Percentiles rank a stretch among this genome's conserved stretches.
These are phyloP conservation scores for Cercospora canescens DNA, from an alignment of 2,329 filamentous ascomycete genomes.

Conservation along the genomic window DNA sequence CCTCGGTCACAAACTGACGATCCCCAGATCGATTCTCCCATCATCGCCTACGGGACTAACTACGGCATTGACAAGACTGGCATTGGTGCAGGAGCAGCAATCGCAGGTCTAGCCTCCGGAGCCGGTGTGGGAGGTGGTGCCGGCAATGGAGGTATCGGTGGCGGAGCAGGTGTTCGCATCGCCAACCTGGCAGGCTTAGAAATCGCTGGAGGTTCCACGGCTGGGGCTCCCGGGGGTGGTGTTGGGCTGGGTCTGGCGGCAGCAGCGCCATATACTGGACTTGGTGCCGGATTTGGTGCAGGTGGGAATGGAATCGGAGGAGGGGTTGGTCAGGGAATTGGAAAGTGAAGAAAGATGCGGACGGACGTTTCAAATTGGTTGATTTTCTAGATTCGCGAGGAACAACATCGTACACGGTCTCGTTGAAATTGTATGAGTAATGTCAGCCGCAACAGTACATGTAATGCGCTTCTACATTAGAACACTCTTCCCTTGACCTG, in stretches of 20 bases:
- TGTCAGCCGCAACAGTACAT: neutral
- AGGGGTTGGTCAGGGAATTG: constrained; percentile 4
- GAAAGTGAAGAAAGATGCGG: neutral
- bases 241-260: constrained; percentile 8
- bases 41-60: neutral
- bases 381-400: neutral
- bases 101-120: neutral
- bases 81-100: constrained; percentile 3
- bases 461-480: neutral
- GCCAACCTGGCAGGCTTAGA: neutral
- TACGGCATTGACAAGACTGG: constrained; percentile 7
- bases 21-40: neutral
- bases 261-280: neutral
- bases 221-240: constrained; percentile 1
- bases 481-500: constrained; percentile 22
- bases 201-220: constrained; percentile 2
- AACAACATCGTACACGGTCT: neutral
- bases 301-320: constrained; percentile 3
- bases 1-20: neutral
- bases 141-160: constrained; percentile 13
- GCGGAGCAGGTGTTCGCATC: constrained; percentile 1
- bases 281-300: neutral
- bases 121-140: constrained; percentile 7
- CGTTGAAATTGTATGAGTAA: neutral
- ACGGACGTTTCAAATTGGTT: too few relatives aligned